phyloP scores from a whole-genome alignment of 768 basidiomycete species.

The Naganishia friedmannii region DNA sequence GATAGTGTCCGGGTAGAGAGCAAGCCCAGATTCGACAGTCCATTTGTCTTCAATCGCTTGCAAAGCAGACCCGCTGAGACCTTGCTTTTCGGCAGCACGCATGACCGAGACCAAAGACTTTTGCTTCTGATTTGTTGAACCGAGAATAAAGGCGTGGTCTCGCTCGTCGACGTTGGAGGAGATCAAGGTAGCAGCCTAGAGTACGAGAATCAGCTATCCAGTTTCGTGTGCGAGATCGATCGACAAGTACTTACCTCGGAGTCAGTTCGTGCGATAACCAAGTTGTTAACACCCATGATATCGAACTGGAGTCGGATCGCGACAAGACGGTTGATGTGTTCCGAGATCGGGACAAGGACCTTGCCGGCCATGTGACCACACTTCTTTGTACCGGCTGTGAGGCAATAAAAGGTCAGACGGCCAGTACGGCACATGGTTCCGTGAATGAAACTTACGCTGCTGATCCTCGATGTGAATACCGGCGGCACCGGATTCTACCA shows the following conservation, averaged over 20 bases:
- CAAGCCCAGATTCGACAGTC: constrained; percentile 70
- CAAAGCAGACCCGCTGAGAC: constrained; percentile 73
- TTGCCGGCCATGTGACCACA: constrained; percentile 55
- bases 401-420: background rate
- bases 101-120: constrained; percentile 72
- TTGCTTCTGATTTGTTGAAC: constrained; percentile 72
- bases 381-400: constrained; percentile 80
- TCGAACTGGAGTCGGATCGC: constrained; percentile 97
- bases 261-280: constrained; percentile 89
- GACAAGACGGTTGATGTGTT: constrained; percentile 96
- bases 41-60: constrained; percentile 87
- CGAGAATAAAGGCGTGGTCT: constrained; percentile 97
- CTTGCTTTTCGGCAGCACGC: constrained; percentile 75
- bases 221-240: background rate
- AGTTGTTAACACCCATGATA: constrained; percentile 95
- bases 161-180: constrained; percentile 93
- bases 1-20: constrained; percentile 69
- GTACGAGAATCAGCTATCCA: background rate
- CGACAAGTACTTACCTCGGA: constrained; percentile 59
- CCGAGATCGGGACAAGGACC: constrained; percentile 83
- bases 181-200: constrained; percentile 81
- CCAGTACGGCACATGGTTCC: background rate
- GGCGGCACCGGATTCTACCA: constrained; percentile 96
- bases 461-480: constrained; percentile 98
- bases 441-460: constrained; percentile 56